Conservation (phyloP, 257 asterid species). For the Agastache rugosa region DNA sequence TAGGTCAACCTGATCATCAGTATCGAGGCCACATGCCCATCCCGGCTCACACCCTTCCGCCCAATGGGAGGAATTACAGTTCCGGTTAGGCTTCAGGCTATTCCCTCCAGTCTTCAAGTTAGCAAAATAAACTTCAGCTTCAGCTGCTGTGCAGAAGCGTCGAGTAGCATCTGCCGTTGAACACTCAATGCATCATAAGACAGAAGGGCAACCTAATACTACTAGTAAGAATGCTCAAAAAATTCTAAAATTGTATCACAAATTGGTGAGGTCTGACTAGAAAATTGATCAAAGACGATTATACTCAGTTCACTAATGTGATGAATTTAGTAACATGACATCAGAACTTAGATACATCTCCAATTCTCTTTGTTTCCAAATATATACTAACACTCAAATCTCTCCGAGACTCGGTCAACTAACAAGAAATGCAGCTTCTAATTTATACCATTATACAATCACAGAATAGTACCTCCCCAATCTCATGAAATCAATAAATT, state of each 20-base stretch:
- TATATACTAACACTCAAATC: constrained; percentile 5
- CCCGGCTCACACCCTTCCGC: constrained; percentile 86
- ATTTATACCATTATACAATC: background rate
- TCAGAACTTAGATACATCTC: background rate
- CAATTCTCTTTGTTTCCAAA: constrained; percentile 8
- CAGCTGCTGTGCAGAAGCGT: constrained; percentile 79
- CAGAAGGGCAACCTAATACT: constrained; percentile 8
- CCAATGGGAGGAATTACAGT: constrained; percentile 82
- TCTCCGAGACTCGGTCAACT: constrained; percentile 4
- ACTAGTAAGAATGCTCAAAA: constrained; percentile 1
- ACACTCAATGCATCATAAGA: constrained; percentile 22
- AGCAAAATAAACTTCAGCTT: constrained; percentile 60
- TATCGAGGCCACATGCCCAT: constrained; percentile 76
- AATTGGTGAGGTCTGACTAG: background rate
- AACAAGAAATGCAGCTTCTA: constrained; percentile 19
- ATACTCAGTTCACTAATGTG: background rate
- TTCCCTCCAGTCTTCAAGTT: constrained; percentile 52
- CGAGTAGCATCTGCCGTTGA: constrained; percentile 57
- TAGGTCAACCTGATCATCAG: constrained; percentile 45
- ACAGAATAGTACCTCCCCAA: background rate
- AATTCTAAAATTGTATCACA: background rate
- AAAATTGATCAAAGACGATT: constrained; percentile 17
- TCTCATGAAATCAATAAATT: constrained; percentile 8
- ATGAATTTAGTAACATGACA: background rate
- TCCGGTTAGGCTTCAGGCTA: constrained; percentile 59